Evolutionary conservation across 306 rosid species (phyloP).

Genomic region (Lathyrus oleraceus): DNA sequence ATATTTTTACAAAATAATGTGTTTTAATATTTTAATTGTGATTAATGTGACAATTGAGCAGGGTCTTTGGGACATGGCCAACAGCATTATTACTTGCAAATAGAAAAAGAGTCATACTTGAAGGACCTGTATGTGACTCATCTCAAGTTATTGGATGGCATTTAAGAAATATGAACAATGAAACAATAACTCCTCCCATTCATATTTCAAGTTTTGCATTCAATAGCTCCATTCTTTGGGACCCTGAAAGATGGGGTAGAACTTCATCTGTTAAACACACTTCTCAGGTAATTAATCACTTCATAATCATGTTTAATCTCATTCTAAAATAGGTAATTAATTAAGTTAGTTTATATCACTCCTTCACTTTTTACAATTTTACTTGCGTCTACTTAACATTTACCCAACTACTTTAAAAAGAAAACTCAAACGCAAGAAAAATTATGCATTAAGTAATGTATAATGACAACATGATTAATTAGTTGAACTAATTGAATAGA

Average conservation of each 20-base stretch:
- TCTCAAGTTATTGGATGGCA: constrained; percentile 95
- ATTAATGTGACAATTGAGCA: constrained; percentile 31
- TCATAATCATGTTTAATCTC: constrained; percentile 19
- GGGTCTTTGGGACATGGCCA: constrained; percentile 96
- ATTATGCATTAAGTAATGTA: constrained; percentile 39
- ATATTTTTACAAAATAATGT: background rate
- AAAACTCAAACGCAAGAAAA: constrained; percentile 2
- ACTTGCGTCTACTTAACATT: constrained; percentile 40
- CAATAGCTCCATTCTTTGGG: constrained; percentile 94
- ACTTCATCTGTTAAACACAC: constrained; percentile 79
- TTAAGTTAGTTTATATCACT: constrained; percentile 12
- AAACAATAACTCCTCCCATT: constrained; percentile 57
- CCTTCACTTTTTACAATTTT: constrained; percentile 17
- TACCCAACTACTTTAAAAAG: constrained; percentile 49
- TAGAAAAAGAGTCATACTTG: constrained; percentile 65
- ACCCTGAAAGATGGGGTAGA: constrained; percentile 98
- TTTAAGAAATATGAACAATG: constrained; percentile 61
- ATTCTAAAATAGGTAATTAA: background rate
- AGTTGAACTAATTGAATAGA: constrained; percentile 33
- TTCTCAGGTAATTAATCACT: constrained; percentile 64
- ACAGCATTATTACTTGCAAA: constrained; percentile 69
- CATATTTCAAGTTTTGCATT: constrained; percentile 89
- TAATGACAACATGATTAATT: constrained; percentile 39
- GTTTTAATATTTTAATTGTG: background rate
- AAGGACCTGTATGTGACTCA: constrained; percentile 93